Evolutionary conservation across 1,284 basidiomycete genomes (phyloP), one percentile per base, ranked within the genome.

Genomic region (Kwoniella shivajii): DNA sequence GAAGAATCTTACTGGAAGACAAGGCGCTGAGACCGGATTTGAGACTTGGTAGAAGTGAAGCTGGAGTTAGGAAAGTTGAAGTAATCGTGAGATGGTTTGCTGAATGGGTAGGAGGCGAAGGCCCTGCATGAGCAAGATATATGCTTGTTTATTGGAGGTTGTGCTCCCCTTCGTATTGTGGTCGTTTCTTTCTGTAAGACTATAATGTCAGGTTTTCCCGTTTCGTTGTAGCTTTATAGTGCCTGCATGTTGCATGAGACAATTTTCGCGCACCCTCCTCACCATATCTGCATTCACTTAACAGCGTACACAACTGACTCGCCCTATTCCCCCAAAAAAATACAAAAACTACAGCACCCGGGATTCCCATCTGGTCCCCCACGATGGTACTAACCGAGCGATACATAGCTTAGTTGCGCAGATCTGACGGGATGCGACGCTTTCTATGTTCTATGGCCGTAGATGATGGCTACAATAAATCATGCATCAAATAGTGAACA

Each of bases 51-150:
- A 57, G 71, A 43, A 74, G 71, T 46, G 74, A 75, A 58, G 54
- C 65, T 4, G 71, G 67, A 0, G 50, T 73, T 1, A 62, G 68
- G 31, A 64, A 53, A 37, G 73, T 76, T 0, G 64, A 46, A 7
- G 68, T 70, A 44, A 49, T 68, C 29, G 72, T 64, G 2, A 55
- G 51, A 37, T 76, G 74, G 74, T 75, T 73, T 48, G 73, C 71
- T 1, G 57, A 62, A 11, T 73, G 65, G 65, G 60, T 73, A 1
- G 72, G 67, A 6, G 74, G 72, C 0, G 71, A 71, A 30, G 56
- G 39, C 1, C 65, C 67, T 3, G 34, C n/a, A 13, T 53, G 42
- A 53, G 2, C 7, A n/a, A 20, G 10, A 14, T n/a, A n/a, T n/a
- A n/a, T n/a, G n/a, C n/a, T n/a, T n/a, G n/a, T n/a, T n/a, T n/a